These are phyloP conservation scores for Sherardia arvensis DNA, from an alignment of 257 asterid genomes.

Conservation along the genomic window DNA sequence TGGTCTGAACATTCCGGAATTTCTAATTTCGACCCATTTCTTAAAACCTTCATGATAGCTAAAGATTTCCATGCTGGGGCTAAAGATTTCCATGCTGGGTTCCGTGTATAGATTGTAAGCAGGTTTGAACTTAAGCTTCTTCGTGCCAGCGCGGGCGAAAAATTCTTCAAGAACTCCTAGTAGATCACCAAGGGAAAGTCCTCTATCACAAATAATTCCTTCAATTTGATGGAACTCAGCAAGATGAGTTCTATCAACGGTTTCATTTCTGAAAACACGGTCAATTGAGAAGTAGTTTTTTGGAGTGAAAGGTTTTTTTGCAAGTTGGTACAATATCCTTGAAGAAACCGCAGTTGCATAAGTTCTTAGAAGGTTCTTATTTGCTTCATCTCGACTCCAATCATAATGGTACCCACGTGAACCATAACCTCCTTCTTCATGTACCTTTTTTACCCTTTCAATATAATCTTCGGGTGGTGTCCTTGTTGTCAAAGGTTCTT, in stretches of 20 bases:
- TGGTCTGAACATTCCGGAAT: constrained; percentile 98
- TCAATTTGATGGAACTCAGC: constrained; percentile 99
- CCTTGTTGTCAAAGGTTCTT: constrained; percentile 80
- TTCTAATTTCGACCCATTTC: constrained; percentile 97
- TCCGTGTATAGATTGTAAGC: constrained; percentile 97
- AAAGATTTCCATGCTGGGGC: constrained; percentile 99
- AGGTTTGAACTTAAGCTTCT: constrained; percentile 83
- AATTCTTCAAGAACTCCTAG: constrained; percentile 82
- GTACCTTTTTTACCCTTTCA: constrained; percentile 72
- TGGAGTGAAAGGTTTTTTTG: constrained; percentile 81
- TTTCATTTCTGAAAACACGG: constrained; percentile 97
- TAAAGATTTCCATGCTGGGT: constrained; percentile 99
- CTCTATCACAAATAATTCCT: constrained; percentile 94
- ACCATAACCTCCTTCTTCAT: constrained; percentile 87
- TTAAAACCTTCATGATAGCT: constrained; percentile 91
- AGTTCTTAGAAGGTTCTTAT: constrained; percentile 91
- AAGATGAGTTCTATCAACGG: constrained; percentile 94
- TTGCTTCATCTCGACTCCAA: constrained; percentile 96
- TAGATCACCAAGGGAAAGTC: constrained; percentile 88
- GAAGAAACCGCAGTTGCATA: constrained; percentile 98
- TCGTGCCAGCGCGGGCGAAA: constrained; percentile 88
- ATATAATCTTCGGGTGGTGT: constrained; percentile 86
- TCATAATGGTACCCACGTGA: constrained; percentile 80
- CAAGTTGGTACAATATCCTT: constrained; percentile 83
- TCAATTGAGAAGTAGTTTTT: constrained; percentile 86